These are phyloP conservation scores for Amanita subjunquillea DNA, from an alignment of 768 basidiomycete genomes.

Conservation along the genomic window DNA sequence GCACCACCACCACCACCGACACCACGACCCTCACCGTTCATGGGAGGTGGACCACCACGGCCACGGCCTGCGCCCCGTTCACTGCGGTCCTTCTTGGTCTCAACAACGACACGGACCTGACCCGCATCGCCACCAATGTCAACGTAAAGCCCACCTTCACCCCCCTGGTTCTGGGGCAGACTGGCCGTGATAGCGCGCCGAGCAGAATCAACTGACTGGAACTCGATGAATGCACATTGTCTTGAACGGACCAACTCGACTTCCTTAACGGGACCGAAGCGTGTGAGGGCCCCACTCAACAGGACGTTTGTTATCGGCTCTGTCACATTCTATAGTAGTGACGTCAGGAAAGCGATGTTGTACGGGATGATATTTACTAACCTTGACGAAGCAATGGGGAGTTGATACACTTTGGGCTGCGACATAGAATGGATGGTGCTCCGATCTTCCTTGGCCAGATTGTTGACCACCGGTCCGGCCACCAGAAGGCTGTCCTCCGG, in stretches of 20 bases:
- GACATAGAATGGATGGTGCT: conserved; percentile 31
- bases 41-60: conserved; percentile 46
- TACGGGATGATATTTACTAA: conserved; percentile 17
- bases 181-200: conserved; percentile 74
- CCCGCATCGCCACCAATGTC: conserved; percentile 49
- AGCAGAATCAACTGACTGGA: conserved; percentile 67
- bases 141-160: conserved; percentile 82
- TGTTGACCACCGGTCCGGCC: conserved; percentile 20
- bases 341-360: neutral
- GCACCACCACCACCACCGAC: conserved; percentile 25
- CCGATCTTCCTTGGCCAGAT: conserved; percentile 19
- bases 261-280: conserved; percentile 80
- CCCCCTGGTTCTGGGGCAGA: conserved; percentile 57
- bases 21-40: conserved; percentile 41
- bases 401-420: conserved; percentile 59
- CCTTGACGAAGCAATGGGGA: conserved; percentile 89
- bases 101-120: conserved; percentile 57
- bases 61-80: conserved; percentile 62
- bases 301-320: conserved; percentile 47
- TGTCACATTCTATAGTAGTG: conserved; percentile 47
- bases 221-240: conserved; percentile 95
- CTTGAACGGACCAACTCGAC: conserved; percentile 81
- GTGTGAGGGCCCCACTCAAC: conserved; percentile 41
- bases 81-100: conserved; percentile 85
- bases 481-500: conserved; percentile 15